Evolutionary conservation across 2,329 filamentous ascomycete species (phyloP), one percentile per base, ranked within the genome.

Genomic region (Endocalyx cinctus): DNA sequence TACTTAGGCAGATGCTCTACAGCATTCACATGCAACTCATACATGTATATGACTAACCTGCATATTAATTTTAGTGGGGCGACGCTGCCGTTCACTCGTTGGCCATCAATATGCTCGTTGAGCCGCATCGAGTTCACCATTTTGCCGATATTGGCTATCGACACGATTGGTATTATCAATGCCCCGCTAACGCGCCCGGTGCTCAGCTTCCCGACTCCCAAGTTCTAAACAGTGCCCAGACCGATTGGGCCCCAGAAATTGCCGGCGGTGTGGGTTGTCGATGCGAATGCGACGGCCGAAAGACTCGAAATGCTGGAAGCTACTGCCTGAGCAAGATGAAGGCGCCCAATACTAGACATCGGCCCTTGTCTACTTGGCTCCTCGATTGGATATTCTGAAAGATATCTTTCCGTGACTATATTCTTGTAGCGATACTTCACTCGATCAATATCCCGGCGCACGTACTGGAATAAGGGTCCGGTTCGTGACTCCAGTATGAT

Each of bases 11-110:
- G 20, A 13, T 31, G 14, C 27, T 14, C 16, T 17, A 18, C 31
- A 23, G 27, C 25, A 16, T 11, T 14, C 6, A n/a, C 10, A 12
- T 32, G 6, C 20, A 3, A 10, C 11, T 17, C n/a, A 11, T 15
- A 14, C 10, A 12, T 8, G 10, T 18, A 22, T 14, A 12, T 5
- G 12, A 28, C 7, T 26, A 29, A 26, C 31, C 38, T 37, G 37
- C 25, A 20, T 12, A 22, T 14, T 14, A 13, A 27, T 33, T 39
- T 20, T 31, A 63, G 53, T 67, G 64, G 64, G 65, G 65, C 20
- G 65, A 67, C 37, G 64, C 65, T 4, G 57, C 64, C 2, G 56
- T 67, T 3, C 65, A 69, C 43, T 63, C 62, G 5, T 54, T 68
- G 5, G 64, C 63, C 3, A 54, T 66, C 20, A 62, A 55, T 31